Evolutionary conservation across 225 moss, liverwort and hornwort genomes (phyloP).

Genomic region (Lunularia cruciata): DNA sequence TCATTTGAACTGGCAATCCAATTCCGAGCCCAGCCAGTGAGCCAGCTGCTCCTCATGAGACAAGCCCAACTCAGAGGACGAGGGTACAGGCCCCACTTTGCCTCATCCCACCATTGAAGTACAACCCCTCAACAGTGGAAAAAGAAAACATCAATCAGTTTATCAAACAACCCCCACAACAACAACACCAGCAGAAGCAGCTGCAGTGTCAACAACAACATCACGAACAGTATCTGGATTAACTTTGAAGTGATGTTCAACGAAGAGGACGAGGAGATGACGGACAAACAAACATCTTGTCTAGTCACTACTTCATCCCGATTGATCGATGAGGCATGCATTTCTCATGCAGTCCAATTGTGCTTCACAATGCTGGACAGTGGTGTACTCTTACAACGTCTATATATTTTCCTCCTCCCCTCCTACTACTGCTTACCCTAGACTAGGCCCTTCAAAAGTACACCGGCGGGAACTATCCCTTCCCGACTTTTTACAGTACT

Average conservation of each 20-base stretch:
- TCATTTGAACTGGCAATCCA: constrained; percentile 5
- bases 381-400: not conserved
- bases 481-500: too few species aligned
- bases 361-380: not conserved
- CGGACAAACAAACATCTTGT: not conserved
- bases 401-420: too few species aligned
- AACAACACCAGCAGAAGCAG: too few species aligned
- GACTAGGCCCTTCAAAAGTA: not conserved
- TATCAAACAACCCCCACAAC: too few species aligned
- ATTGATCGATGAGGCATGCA: constrained; percentile 6
- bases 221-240: not conserved
- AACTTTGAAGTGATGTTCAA: not conserved
- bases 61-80: not conserved
- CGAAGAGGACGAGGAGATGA: not conserved
- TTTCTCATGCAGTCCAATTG: constrained; percentile 1
- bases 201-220: not conserved
- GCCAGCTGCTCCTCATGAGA: constrained; percentile 10
- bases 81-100: constrained; percentile 1
- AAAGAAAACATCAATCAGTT: too few species aligned
- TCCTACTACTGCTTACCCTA: too few species aligned
- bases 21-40: constrained; percentile 1
- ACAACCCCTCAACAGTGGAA: not conserved
- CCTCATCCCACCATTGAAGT: not conserved
- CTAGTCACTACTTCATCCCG: constrained; percentile 1
- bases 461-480: not conserved